Percentiles rank a stretch among this genome's conserved stretches.
phyloP scores from a whole-genome alignment of 2,329 filamentous ascomycete genomes.

The Emergomyces africanus region DNA sequence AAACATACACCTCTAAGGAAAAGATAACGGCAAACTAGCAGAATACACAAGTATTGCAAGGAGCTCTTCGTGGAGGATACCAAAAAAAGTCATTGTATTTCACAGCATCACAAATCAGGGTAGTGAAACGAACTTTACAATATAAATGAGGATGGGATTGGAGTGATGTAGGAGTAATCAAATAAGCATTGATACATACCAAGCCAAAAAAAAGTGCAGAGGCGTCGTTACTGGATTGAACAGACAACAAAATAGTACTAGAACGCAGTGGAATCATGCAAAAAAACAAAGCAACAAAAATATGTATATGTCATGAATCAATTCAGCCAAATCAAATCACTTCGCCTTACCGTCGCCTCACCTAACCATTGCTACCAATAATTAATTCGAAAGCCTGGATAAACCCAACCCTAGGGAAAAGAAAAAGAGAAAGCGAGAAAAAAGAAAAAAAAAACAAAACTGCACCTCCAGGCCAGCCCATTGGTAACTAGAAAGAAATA shows the following conservation, averaged over 20 bases:
- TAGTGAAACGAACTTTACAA: neutral
- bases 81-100: neutral
- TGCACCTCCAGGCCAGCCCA: conserved; percentile 8
- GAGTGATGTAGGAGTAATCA: neutral
- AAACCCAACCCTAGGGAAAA: conserved; percentile 10
- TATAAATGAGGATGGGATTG: neutral
- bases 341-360: conserved; percentile 2
- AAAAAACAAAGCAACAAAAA: conserved; percentile 13
- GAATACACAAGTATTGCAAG: neutral
- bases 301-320: neutral
- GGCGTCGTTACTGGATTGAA: neutral
- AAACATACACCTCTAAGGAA: neutral
- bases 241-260: neutral
- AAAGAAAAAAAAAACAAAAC: conserved; percentile 12
- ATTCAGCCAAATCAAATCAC: conserved; percentile 17
- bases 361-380: neutral
- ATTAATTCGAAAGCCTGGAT: neutral
- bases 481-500: neutral
- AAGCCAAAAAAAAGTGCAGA: neutral
- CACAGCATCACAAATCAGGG: neutral
- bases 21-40: neutral
- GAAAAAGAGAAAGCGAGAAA: conserved; percentile 5
- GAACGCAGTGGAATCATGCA: conserved; percentile 8
- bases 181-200: neutral
- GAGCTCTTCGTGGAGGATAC: neutral